Evolutionary conservation across 2,329 filamentous ascomycete genomes (phyloP).

Genomic region (Xenosphaeropsis pyriputrescens): DNA sequence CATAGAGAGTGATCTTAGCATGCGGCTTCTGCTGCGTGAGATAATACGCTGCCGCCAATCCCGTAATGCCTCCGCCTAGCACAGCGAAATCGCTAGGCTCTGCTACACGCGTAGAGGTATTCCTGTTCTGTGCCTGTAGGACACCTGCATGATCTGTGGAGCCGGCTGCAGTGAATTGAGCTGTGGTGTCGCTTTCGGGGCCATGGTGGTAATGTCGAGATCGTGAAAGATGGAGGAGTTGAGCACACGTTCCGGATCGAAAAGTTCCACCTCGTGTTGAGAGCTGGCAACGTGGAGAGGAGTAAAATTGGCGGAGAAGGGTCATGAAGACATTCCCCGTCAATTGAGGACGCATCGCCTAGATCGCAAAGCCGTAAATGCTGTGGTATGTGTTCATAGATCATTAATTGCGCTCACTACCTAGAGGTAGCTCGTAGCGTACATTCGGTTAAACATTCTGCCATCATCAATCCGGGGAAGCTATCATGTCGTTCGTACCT

Average conservation of each 20-base stretch:
- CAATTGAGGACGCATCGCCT: constrained; percentile 12
- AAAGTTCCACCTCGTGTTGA: neutral
- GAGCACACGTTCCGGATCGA: neutral
- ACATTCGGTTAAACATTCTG: constrained; percentile 3
- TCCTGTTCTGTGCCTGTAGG: neutral
- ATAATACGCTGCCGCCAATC: constrained; percentile 66
- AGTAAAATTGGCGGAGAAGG: constrained; percentile 13
- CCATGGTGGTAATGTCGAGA: neutral
- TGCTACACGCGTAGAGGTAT: neutral
- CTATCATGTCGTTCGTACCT: too few relatives aligned
- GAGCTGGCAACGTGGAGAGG: constrained; percentile 8
- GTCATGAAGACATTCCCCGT: constrained; percentile 12
- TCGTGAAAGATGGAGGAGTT: constrained; percentile 1
- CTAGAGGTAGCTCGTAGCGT: constrained; percentile 3
- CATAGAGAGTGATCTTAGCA: constrained; percentile 68
- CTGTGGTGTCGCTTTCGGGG: neutral
- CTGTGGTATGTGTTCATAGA: too few relatives aligned
- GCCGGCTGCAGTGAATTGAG: neutral
- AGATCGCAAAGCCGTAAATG: neutral
- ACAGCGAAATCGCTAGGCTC: constrained; percentile 31
- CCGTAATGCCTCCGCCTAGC: constrained; percentile 71
- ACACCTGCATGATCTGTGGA: neutral
- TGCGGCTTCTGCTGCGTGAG: constrained; percentile 53
- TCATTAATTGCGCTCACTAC: neutral
- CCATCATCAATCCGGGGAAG: too few relatives aligned